A percentile compares a stretch with the other conserved stretches of the same genome.
phyloP scores from a whole-genome alignment of 1,284 basidiomycete genomes.

The Phlebopus sp. region DNA sequence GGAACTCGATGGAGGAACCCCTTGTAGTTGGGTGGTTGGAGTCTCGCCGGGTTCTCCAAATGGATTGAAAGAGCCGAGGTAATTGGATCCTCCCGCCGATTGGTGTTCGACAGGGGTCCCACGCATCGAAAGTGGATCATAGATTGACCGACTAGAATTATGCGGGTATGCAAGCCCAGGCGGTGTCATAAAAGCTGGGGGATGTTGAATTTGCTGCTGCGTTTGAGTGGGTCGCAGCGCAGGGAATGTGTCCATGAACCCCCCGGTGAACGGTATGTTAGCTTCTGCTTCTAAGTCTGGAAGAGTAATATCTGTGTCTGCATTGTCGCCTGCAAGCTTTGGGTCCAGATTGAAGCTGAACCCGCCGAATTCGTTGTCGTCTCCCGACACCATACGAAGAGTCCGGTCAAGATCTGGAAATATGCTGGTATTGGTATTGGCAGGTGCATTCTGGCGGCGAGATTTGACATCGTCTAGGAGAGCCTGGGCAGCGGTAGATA shows the following conservation, averaged over 20 bases:
- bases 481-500: conserved; percentile 81
- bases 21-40: conserved; percentile 12
- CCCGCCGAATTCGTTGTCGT: conserved; percentile 54
- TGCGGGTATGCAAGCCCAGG: conserved; percentile 52
- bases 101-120: conserved; percentile 45
- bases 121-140: conserved; percentile 45
- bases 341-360: conserved; percentile 84
- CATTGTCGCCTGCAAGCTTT: conserved; percentile 57
- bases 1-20: conserved; percentile 17
- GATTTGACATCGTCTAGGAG: conserved; percentile 81
- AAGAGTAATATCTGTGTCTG: conserved; percentile 40
- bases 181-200: conserved; percentile 42
- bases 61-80: conserved; percentile 76
- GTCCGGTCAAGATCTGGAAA: conserved; percentile 89
- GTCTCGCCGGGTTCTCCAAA: conserved; percentile 63
- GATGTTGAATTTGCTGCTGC: conserved; percentile 29
- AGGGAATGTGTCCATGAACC: conserved; percentile 67
- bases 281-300: conserved; percentile 55
- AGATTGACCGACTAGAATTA: conserved; percentile 47
- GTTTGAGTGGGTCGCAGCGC: conserved; percentile 41
- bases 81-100: conserved; percentile 47
- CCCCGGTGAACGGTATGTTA: conserved; percentile 53
- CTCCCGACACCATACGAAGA: conserved; percentile 62
- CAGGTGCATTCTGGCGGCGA: conserved; percentile 60
- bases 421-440: conserved; percentile 57